These are phyloP conservation scores for Amniculicola lignicola DNA, from an alignment of 495 filamentous ascomycete genomes.

Conservation along the genomic window DNA sequence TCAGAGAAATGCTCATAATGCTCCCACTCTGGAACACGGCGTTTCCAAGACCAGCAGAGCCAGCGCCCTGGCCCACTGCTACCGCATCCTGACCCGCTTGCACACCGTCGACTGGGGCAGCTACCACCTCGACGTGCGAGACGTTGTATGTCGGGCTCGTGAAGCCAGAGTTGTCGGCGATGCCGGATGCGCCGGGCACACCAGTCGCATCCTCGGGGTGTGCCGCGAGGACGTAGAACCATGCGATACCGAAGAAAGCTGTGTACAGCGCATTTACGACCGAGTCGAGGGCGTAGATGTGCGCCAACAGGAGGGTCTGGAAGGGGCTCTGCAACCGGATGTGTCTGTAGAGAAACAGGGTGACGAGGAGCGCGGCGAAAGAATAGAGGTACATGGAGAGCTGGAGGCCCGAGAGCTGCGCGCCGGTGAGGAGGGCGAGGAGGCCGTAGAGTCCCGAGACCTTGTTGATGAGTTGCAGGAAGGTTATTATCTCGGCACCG, in stretches of 20 bases:
- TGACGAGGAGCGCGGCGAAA: conserved; percentile 59
- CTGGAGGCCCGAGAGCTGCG: conserved; percentile 40
- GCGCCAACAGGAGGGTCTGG: conserved; percentile 46
- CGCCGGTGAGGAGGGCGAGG: conserved; percentile 62
- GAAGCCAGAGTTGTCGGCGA: conserved; percentile 66
- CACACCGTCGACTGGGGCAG: conserved; percentile 44
- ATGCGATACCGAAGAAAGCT: conserved; percentile 70
- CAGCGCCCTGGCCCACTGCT: conserved; percentile 45
- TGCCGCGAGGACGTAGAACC: conserved; percentile 71
- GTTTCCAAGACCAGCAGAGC: conserved; percentile 42
- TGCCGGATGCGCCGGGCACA: conserved; percentile 45
- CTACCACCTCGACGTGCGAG: conserved; percentile 50
- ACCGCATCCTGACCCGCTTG: conserved; percentile 51
- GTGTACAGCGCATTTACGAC: conserved; percentile 76
- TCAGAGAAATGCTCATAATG: conserved; percentile 70
- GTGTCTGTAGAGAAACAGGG: conserved; percentile 62
- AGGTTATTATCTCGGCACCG: conserved; percentile 73
- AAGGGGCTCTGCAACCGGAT: conserved; percentile 37
- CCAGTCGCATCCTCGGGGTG: conserved; percentile 40
- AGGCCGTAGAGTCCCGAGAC: conserved; percentile 83
- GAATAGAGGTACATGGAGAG: conserved; percentile 71
- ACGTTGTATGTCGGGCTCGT: conserved; percentile 64
- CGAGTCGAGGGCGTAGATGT: conserved; percentile 69
- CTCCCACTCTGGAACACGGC: conserved; percentile 64
- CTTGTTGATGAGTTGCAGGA: conserved; percentile 82